Evolutionary conservation across 2,329 filamentous ascomycete species (phyloP).

Genomic region (Cercospora janseana): DNA sequence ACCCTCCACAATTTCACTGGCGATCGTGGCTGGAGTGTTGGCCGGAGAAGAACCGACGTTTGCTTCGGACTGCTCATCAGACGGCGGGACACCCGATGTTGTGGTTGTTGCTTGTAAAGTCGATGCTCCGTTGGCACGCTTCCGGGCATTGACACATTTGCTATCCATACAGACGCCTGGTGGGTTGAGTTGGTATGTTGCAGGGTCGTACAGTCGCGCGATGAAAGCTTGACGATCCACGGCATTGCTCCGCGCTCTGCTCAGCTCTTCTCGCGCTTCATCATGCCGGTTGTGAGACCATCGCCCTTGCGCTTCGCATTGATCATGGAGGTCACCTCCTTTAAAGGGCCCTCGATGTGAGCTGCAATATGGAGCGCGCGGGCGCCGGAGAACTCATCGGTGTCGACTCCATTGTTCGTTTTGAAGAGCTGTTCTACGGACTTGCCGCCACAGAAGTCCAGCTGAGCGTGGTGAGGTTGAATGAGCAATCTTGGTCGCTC

Average conservation of each 20-base stretch:
- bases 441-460: background rate
- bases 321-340: background rate
- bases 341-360: background rate
- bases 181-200: background rate
- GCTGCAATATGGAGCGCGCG: background rate
- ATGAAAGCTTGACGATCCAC: background rate
- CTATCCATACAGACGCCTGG: background rate
- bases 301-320: background rate
- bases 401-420: background rate
- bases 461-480: background rate
- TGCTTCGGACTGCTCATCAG: too few species aligned
- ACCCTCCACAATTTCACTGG: too few species aligned
- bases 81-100: too few species aligned
- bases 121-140: too few species aligned
- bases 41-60: too few species aligned
- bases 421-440: background rate
- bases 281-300: background rate
- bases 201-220: background rate
- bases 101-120: too few species aligned
- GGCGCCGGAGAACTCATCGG: background rate
- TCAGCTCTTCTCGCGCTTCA: background rate
- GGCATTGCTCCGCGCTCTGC: background rate
- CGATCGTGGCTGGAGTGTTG: too few species aligned
- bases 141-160: background rate
- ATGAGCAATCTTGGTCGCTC: background rate